Evolutionary conservation across 345 rosid genomes (phyloP).

Genomic region (Raphanus sativus): DNA sequence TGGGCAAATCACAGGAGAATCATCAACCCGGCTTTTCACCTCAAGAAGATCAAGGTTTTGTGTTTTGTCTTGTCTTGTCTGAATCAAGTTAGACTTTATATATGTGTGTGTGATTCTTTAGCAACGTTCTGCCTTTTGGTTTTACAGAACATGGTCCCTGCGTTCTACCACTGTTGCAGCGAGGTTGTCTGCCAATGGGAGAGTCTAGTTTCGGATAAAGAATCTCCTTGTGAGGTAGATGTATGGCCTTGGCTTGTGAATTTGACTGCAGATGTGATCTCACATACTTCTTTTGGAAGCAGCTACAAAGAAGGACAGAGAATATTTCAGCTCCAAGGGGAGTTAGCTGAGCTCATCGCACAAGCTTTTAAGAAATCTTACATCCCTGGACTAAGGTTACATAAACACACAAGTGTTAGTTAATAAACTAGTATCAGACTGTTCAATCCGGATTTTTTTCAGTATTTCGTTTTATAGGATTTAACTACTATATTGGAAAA

Average conservation of each 20-base stretch:
- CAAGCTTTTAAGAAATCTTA: slow-evolving; percentile 37
- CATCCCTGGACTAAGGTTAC: slow-evolving; percentile 39
- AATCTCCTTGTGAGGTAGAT: slow-evolving; percentile 33
- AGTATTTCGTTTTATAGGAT: too few relatives aligned
- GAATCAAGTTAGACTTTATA: neutral
- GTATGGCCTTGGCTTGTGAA: slow-evolving; percentile 45
- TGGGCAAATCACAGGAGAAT: slow-evolving; percentile 53
- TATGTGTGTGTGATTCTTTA: neutral
- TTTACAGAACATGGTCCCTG: slow-evolving; percentile 44
- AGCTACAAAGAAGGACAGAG: slow-evolving; percentile 45
- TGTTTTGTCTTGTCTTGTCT: too few relatives aligned
- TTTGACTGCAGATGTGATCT: slow-evolving; percentile 44
- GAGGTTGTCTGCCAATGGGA: slow-evolving; percentile 36
- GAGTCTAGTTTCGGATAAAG: slow-evolving; percentile 24
- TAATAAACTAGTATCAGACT: neutral
- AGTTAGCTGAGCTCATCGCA: slow-evolving; percentile 28
- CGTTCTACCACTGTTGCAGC: slow-evolving; percentile 33
- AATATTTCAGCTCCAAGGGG: slow-evolving; percentile 38
- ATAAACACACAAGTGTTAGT: neutral
- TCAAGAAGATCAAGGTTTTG: slow-evolving; percentile 51
- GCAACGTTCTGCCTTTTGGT: neutral
- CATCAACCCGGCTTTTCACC: slow-evolving; percentile 53
- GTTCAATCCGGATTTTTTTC: too few relatives aligned
- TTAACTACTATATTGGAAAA: too few relatives aligned
- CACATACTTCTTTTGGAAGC: slow-evolving; percentile 45